Percentiles rank a stretch among this genome's conserved stretches.
phyloP scores from a whole-genome alignment of 129 eudicot species.

The Scalesia atractyloides region DNA sequence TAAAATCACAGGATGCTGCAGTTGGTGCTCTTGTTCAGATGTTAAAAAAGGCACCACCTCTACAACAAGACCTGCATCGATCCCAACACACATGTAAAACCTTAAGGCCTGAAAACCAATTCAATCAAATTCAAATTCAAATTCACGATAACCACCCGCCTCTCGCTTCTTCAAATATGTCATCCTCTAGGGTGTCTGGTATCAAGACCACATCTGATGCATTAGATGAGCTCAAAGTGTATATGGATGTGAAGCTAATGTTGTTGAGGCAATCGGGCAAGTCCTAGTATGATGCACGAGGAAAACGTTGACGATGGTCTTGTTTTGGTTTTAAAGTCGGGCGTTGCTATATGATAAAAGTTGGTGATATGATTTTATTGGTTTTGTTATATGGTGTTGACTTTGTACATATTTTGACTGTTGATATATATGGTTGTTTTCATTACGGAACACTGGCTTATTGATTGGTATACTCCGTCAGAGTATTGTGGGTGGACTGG shows the following conservation, averaged over 20 bases:
- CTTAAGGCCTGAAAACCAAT: slow-evolving; percentile 30
- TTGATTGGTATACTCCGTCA: neutral
- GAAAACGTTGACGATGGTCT: neutral
- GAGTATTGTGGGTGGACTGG: slow-evolving; percentile 15
- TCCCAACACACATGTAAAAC: slow-evolving; percentile 32
- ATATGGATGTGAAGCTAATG: slow-evolving; percentile 58
- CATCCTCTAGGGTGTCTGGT: slow-evolving; percentile 44
- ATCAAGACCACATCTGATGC: slow-evolving; percentile 81
- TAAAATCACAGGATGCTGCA: slow-evolving; percentile 76
- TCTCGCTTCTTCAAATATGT: slow-evolving; percentile 24
- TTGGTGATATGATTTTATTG: slow-evolving; percentile 13
- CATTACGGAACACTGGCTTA: slow-evolving; percentile 6
- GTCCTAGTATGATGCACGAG: neutral
- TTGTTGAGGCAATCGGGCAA: slow-evolving; percentile 54
- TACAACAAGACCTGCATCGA: slow-evolving; percentile 47
- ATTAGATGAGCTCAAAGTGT: slow-evolving; percentile 78
- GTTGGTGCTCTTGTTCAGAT: slow-evolving; percentile 79
- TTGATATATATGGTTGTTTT: slow-evolving; percentile 32
- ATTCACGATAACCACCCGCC: slow-evolving; percentile 18
- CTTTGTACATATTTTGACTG: slow-evolving; percentile 33
- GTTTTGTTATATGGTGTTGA: slow-evolving; percentile 21
- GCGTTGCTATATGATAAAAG: slow-evolving; percentile 8
- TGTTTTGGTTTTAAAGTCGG: slow-evolving; percentile 21
- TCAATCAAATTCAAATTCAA: slow-evolving; percentile 29
- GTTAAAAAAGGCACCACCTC: slow-evolving; percentile 91